Conservation (phyloP, 345 rosid species). For the Camelina neglecta region DNA sequence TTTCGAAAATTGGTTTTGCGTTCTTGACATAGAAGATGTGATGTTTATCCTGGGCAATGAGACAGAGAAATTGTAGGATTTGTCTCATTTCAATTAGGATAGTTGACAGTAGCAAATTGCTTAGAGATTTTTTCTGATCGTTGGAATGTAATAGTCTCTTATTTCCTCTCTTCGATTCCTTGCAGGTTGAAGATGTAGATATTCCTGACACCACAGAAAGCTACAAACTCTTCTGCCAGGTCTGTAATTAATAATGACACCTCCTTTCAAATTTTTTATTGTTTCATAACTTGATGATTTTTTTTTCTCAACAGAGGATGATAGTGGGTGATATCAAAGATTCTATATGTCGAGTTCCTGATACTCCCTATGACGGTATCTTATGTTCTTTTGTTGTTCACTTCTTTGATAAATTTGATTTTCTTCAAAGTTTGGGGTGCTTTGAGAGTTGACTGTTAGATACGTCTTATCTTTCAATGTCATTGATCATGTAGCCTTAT, state of each 20-base stretch:
- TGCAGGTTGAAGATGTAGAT: slow-evolving; percentile 77
- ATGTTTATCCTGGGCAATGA: slow-evolving; percentile 5
- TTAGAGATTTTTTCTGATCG: not conserved
- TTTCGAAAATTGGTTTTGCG: slow-evolving; percentile 2
- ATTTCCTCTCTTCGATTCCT: slow-evolving; percentile 18
- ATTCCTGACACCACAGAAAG: slow-evolving; percentile 89
- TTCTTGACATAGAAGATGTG: slow-evolving; percentile 10
- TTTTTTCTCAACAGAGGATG: slow-evolving; percentile 63
- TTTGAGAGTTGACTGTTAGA: slow-evolving; percentile 21
- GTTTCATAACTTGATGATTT: slow-evolving; percentile 35
- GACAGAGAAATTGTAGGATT: not conserved
- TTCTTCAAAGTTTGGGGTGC: not conserved
- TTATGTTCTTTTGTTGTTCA: slow-evolving; percentile 30
- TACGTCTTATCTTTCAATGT: not conserved
- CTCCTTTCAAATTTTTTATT: slow-evolving; percentile 12
- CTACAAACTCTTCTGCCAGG: slow-evolving; percentile 93
- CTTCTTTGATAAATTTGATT: slow-evolving; percentile 13
- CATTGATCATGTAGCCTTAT: slow-evolving; percentile 1
- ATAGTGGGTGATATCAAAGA: slow-evolving; percentile 98
- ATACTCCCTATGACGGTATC: slow-evolving; percentile 93
- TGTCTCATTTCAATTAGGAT: slow-evolving; percentile 19
- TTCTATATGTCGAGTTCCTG: slow-evolving; percentile 95
- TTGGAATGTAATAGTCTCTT: slow-evolving; percentile 27
- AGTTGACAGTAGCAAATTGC: slow-evolving; percentile 15
- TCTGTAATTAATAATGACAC: slow-evolving; percentile 42